Percentiles rank a stretch among this genome's conserved stretches.
Conservation (phyloP, 495 filamentous ascomycete species). For the Hypomontagnella submonticulosa region DNA sequence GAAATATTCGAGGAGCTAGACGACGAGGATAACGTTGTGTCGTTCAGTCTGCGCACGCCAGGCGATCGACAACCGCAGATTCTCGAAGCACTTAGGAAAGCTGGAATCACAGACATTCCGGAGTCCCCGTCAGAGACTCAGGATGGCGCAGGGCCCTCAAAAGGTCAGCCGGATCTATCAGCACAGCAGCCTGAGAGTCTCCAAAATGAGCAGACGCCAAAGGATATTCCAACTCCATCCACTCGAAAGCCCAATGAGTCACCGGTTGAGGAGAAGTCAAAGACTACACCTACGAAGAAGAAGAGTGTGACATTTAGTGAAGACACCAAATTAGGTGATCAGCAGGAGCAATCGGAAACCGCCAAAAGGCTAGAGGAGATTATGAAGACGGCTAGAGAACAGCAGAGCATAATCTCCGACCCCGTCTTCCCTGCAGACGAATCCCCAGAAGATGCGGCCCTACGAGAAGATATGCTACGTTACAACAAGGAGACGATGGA, state of each 20-base stretch:
- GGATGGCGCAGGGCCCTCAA: background rate
- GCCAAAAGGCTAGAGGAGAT: slow-evolving; percentile 60
- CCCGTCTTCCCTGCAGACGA: slow-evolving; percentile 70
- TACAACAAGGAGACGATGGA: slow-evolving; percentile 72
- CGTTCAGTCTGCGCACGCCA: slow-evolving; percentile 67
- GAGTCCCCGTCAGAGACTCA: slow-evolving; percentile 14
- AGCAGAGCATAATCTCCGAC: slow-evolving; percentile 55
- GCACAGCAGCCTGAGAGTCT: slow-evolving; percentile 5
- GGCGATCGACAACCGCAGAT: slow-evolving; percentile 70
- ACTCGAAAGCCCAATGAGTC: slow-evolving; percentile 6
- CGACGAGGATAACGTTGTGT: slow-evolving; percentile 87
- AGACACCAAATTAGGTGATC: slow-evolving; percentile 63
- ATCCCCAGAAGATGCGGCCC: slow-evolving; percentile 77
- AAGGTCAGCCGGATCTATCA: background rate
- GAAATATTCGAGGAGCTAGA: slow-evolving; percentile 94
- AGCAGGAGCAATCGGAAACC: slow-evolving; percentile 50
- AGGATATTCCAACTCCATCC: background rate
- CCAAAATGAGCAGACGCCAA: slow-evolving; percentile 3
- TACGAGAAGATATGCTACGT: slow-evolving; percentile 90
- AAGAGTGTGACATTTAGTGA: slow-evolving; percentile 64
- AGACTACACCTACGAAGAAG: slow-evolving; percentile 32
- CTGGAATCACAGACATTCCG: slow-evolving; percentile 67
- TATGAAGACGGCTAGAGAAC: slow-evolving; percentile 58
- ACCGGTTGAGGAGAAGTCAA: slow-evolving; percentile 6
- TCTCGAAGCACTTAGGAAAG: slow-evolving; percentile 74